Evolutionary conservation across 2,329 filamentous ascomycete genomes (phyloP).

Genomic region (Aspergillus sp.): DNA sequence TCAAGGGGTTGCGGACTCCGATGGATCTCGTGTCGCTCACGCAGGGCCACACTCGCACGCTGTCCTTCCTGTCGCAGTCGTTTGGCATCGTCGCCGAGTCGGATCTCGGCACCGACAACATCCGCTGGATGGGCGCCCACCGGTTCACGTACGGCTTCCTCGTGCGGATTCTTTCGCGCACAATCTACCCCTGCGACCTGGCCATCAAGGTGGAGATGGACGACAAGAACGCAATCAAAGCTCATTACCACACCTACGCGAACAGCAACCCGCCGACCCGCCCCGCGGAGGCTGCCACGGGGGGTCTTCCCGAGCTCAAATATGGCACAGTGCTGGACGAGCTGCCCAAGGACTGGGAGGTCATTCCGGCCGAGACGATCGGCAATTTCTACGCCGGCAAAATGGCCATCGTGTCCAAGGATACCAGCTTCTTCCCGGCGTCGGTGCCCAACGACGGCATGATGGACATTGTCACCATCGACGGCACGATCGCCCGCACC

Average conservation of each 20-base stretch:
- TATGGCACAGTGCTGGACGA: slow-evolving; percentile 79
- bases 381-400: slow-evolving; percentile 95
- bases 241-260: slow-evolving; percentile 63
- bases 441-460: slow-evolving; percentile 79
- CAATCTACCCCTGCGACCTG: slow-evolving; percentile 83
- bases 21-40: slow-evolving; percentile 87
- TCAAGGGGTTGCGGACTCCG: slow-evolving; percentile 83
- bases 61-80: slow-evolving; percentile 89
- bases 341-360: slow-evolving; percentile 74
- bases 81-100: slow-evolving; percentile 87
- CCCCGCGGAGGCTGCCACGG: slow-evolving; percentile 32
- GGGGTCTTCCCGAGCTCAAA: slow-evolving; percentile 68
- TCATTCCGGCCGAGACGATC: slow-evolving; percentile 70
- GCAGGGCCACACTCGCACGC: slow-evolving; percentile 68
- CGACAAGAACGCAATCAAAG: slow-evolving; percentile 70
- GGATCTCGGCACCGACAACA: slow-evolving; percentile 83
- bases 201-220: slow-evolving; percentile 79
- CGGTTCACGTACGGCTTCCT: slow-evolving; percentile 85
- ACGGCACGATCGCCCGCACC: slow-evolving; percentile 68
- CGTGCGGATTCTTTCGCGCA: slow-evolving; percentile 71
- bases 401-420: slow-evolving; percentile 87
- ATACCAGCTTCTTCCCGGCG: slow-evolving; percentile 79
- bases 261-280: slow-evolving; percentile 27
- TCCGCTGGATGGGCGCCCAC: slow-evolving; percentile 87
- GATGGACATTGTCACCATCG: slow-evolving; percentile 79